A percentile compares a stretch with the other conserved stretches of the same genome.
Evolutionary conservation across 495 filamentous ascomycete species (phyloP).

Genomic region (Penicillium antarcticum): DNA sequence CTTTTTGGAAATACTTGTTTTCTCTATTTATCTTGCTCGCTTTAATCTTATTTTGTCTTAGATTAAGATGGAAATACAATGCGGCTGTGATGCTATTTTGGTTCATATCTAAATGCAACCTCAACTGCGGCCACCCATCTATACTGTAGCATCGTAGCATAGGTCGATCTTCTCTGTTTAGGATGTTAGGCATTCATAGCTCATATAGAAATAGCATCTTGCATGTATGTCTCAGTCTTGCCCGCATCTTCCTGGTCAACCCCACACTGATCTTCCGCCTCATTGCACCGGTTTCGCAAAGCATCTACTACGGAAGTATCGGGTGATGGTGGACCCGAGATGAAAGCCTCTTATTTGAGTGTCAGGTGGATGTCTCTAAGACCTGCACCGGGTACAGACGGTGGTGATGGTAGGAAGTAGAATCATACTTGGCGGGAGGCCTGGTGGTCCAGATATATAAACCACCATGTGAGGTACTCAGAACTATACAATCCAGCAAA

Average conservation of each 20-base stretch:
- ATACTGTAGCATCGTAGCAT: not conserved
- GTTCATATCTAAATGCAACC: constrained; percentile 14
- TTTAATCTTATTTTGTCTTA: not conserved
- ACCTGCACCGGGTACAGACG: constrained; percentile 14
- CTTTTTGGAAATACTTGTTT: no score
- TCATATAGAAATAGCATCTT: not conserved
- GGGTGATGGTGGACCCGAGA: not conserved
- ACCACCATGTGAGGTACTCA: not conserved
- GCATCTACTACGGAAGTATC: not conserved
- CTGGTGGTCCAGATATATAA: constrained; percentile 15
- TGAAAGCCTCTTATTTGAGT: not conserved
- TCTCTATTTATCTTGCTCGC: not conserved
- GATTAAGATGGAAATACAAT: not conserved
- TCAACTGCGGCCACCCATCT: constrained; percentile 1
- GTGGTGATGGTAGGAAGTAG: constrained; percentile 5
- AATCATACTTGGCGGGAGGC: constrained; percentile 2
- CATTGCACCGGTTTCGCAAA: constrained; percentile 1
- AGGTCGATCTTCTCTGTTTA: not conserved
- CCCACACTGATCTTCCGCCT: constrained; percentile 2
- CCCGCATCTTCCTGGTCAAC: not conserved
- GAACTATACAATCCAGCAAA: not conserved
- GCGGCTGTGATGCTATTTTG: constrained; percentile 1
- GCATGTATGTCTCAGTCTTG: not conserved
- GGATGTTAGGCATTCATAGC: not conserved
- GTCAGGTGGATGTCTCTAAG: constrained; percentile 19